A percentile compares a stretch with the other conserved stretches of the same genome.
Conservation (phyloP, 2,329 filamentous ascomycete genomes). For the Fusarium sp. region DNA sequence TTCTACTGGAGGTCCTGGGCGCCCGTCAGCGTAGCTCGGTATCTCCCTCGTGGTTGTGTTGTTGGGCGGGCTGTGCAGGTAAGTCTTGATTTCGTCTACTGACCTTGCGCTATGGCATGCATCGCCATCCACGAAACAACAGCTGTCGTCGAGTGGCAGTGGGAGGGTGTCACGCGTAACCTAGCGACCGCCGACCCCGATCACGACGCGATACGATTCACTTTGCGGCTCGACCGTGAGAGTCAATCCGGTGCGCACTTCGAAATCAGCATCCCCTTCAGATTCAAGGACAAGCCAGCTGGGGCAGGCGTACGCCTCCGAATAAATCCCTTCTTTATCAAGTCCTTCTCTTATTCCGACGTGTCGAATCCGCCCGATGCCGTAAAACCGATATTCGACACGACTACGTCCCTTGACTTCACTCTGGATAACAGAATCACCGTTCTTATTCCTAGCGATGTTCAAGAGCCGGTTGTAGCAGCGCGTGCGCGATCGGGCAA, state of each 20-base stretch:
- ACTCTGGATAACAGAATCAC: not conserved
- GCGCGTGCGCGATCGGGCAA: conserved; percentile 6
- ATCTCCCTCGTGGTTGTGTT: not conserved
- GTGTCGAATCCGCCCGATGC: not conserved
- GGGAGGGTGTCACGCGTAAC: not conserved
- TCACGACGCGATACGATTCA: conserved; percentile 4
- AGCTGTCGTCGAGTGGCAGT: conserved; percentile 6
- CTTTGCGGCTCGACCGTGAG: not conserved
- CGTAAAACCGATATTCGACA: not conserved
- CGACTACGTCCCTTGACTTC: not conserved
- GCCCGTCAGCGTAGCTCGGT: not conserved
- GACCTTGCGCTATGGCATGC: conserved; percentile 7
- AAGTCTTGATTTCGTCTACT: not conserved
- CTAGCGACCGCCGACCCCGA: conserved; percentile 4
- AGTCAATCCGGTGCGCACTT: not conserved
- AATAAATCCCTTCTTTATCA: conserved; percentile 3
- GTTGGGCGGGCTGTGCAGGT: not conserved
- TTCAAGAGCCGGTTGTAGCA: conserved; percentile 1
- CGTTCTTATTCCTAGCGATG: not conserved
- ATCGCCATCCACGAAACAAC: not conserved
- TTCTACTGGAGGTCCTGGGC: conserved; percentile 17
- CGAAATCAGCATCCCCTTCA: conserved; percentile 1
- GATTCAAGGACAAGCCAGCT: conserved; percentile 11
- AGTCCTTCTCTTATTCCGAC: not conserved
- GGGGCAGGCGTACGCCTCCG: not conserved